These are phyloP conservation scores for Polygonum aviculare DNA, from an alignment of 148 eudicot genomes.

Conservation along the genomic window DNA sequence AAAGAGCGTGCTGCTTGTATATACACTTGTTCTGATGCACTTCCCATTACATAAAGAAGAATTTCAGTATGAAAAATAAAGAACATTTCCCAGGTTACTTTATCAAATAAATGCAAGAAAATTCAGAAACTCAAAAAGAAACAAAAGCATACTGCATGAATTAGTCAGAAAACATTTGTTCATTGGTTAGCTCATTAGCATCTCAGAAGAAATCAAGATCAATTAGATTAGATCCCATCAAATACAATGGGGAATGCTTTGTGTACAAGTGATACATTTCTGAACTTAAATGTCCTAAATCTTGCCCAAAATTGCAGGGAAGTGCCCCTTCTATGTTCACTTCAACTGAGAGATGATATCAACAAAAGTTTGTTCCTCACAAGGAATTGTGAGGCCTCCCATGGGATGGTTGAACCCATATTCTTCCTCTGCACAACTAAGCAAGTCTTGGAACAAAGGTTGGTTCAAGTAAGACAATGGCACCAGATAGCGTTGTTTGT, in stretches of 20 bases:
- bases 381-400: constrained; percentile 46
- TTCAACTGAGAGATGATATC: background rate
- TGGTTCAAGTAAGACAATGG: constrained; percentile 34
- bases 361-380: constrained; percentile 20
- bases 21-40: no score
- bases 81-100: no score
- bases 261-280: background rate
- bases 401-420: constrained; percentile 49
- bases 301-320: background rate
- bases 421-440: constrained; percentile 48
- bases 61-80: no score
- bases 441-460: constrained; percentile 42
- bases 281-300: background rate
- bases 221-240: background rate
- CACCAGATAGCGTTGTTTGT: constrained; percentile 33
- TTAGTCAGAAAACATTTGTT: background rate
- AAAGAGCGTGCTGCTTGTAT: no score
- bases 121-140: background rate
- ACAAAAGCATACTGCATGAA: background rate
- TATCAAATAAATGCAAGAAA: no score
- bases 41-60: no score
- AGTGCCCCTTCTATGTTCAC: background rate
- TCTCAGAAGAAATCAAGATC: background rate
- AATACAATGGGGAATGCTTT: background rate
- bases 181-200: background rate